Conservation (phyloP, 2,329 filamentous ascomycete species). For the Alternaria ventricosa region DNA sequence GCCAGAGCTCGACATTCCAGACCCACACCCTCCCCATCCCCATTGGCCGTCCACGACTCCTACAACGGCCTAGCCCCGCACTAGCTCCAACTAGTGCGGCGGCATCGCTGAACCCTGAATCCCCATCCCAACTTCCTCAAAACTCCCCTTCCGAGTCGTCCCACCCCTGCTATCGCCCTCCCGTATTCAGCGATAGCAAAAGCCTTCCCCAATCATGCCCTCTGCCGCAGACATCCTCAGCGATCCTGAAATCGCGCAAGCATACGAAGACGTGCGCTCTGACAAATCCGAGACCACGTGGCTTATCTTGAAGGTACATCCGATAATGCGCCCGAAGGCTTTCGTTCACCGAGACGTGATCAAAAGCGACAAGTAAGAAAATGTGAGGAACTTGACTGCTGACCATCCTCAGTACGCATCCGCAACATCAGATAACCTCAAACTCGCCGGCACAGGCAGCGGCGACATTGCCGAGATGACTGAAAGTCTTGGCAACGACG, state of each 20-base stretch:
- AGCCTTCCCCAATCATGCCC: conserved; percentile 24
- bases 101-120: conserved; percentile 2
- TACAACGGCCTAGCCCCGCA: conserved; percentile 1
- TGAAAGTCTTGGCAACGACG: conserved; percentile 61
- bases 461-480: conserved; percentile 67
- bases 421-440: conserved; percentile 63
- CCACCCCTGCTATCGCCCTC: not conserved
- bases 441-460: conserved; percentile 63
- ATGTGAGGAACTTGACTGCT: not conserved
- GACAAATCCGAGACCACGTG: conserved; percentile 72
- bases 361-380: not conserved
- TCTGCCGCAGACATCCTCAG: conserved; percentile 38
- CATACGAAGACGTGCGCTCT: conserved; percentile 71
- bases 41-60: not conserved
- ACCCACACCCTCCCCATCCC: not conserved
- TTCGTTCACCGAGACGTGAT: not conserved
- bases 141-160: not conserved
- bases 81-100: not conserved
- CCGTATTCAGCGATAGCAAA: not conserved
- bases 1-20: not conserved
- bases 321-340: not conserved
- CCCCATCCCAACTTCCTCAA: conserved; percentile 21
- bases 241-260: conserved; percentile 64
- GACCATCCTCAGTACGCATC: conserved; percentile 30
- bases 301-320: conserved; percentile 67